Evolutionary conservation across 768 basidiomycete genomes (phyloP).

Genomic region (Kwoniella heveanensis): DNA sequence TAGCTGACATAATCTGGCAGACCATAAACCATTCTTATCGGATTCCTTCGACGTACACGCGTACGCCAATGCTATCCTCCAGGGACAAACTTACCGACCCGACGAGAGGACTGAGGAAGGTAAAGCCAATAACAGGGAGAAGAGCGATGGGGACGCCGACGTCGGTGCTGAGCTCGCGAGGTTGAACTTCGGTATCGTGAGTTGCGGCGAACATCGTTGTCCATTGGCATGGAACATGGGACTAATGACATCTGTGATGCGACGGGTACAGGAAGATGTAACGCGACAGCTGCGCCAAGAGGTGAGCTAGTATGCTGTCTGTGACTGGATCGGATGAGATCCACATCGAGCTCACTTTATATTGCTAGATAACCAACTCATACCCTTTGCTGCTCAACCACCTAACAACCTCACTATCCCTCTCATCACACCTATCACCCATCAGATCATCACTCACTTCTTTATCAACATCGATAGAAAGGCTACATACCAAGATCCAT

Average conservation of each 20-base stretch:
- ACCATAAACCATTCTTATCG: constrained; percentile 74
- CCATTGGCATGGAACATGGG: not conserved
- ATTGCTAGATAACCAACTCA: constrained; percentile 29
- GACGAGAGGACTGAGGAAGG: constrained; percentile 61
- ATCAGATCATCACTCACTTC: constrained; percentile 39
- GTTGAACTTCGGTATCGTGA: constrained; percentile 71
- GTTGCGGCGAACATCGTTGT: constrained; percentile 3
- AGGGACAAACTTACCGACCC: constrained; percentile 74
- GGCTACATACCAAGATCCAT: constrained; percentile 82
- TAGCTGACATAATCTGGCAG: constrained; percentile 59
- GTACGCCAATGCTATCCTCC: constrained; percentile 86
- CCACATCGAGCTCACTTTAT: constrained; percentile 6
- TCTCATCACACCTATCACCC: constrained; percentile 37
- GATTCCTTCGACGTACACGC: constrained; percentile 81
- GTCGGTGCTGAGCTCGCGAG: constrained; percentile 86
- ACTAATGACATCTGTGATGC: constrained; percentile 13
- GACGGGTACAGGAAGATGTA: constrained; percentile 69
- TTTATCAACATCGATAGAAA: constrained; percentile 55
- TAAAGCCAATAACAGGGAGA: constrained; percentile 12
- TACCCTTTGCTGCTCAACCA: constrained; percentile 51
- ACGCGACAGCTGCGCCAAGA: constrained; percentile 83
- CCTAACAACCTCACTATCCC: constrained; percentile 42
- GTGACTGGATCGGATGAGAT: too few relatives aligned
- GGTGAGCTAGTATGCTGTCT: constrained; percentile 61
- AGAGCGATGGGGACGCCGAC: constrained; percentile 68